Conservation (phyloP, 2,329 filamentous ascomycete genomes). For the Ascochyta fabae region DNA sequence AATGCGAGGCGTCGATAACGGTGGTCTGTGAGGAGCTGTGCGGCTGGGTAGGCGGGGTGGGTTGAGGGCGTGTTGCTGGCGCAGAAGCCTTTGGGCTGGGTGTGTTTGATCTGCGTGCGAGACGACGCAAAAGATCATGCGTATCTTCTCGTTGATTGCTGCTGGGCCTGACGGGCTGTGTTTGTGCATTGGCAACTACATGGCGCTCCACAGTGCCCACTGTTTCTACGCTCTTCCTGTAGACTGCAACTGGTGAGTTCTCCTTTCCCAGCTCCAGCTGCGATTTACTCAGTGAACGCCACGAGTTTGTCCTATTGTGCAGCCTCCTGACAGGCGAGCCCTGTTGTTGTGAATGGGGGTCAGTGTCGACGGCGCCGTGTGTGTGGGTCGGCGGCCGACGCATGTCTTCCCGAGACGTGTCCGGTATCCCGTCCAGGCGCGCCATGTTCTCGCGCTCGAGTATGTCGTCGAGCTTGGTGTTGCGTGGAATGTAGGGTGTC, state of each 20-base stretch:
- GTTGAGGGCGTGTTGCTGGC: slow-evolving; percentile 28
- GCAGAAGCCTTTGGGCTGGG: slow-evolving; percentile 50
- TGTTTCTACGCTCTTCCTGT: slow-evolving; percentile 44
- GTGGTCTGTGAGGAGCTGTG: slow-evolving; percentile 24
- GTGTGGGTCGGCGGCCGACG: slow-evolving; percentile 23
- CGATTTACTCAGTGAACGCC: slow-evolving; percentile 40
- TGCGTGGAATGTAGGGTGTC: slow-evolving; percentile 54
- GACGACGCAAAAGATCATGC: slow-evolving; percentile 53
- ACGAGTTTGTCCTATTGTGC: slow-evolving; percentile 37
- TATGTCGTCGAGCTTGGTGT: slow-evolving; percentile 52
- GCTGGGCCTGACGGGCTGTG: slow-evolving; percentile 32
- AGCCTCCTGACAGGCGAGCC: slow-evolving; percentile 20
- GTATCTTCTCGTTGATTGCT: slow-evolving; percentile 52
- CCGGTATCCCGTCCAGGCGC: slow-evolving; percentile 36
- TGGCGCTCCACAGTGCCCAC: slow-evolving; percentile 39
- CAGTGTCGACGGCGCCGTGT: slow-evolving; percentile 12
- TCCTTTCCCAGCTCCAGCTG: slow-evolving; percentile 35
- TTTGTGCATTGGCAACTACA: slow-evolving; percentile 31
- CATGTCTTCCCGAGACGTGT: slow-evolving; percentile 40
- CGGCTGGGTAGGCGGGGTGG: slow-evolving; percentile 24
- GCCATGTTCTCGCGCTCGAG: slow-evolving; percentile 50
- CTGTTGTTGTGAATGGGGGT: slow-evolving; percentile 5
- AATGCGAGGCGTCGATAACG: slow-evolving; percentile 3
- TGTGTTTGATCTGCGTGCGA: slow-evolving; percentile 56
- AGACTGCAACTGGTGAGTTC: slow-evolving; percentile 44